Percentiles rank a stretch among this genome's conserved stretches.
Evolutionary conservation across 768 basidiomycete genomes (phyloP).

Genomic region (Lentinula aciculospora): DNA sequence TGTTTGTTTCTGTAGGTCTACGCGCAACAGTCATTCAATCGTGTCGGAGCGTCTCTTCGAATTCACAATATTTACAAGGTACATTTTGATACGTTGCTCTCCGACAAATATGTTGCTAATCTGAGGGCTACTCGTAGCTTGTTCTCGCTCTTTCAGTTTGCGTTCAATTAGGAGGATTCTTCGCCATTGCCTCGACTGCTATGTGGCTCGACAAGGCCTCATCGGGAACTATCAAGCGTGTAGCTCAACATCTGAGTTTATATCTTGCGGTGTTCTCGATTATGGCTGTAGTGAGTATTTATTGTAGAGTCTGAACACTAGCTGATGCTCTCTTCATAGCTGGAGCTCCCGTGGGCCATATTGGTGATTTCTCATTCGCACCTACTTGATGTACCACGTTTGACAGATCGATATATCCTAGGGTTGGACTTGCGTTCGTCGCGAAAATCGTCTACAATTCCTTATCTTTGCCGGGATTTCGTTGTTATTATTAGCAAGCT

Average conservation of each 20-base stretch:
- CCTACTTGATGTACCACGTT: neutral
- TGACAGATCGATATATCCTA: slow-evolving; percentile 14
- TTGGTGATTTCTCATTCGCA: slow-evolving; percentile 24
- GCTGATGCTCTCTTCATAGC: slow-evolving; percentile 17
- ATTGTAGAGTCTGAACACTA: neutral
- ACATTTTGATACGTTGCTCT: neutral
- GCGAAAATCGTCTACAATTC: slow-evolving; percentile 35
- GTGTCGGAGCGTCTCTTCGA: slow-evolving; percentile 39
- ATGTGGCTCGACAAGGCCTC: slow-evolving; percentile 48
- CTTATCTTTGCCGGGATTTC: slow-evolving; percentile 33
- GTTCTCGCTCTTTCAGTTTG: slow-evolving; percentile 43
- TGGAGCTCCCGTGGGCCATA: slow-evolving; percentile 40
- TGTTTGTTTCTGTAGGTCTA: slow-evolving; percentile 29
- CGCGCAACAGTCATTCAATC: slow-evolving; percentile 37
- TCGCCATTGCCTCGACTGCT: slow-evolving; percentile 36
- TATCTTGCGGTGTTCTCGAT: slow-evolving; percentile 38
- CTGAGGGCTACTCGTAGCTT: no score
- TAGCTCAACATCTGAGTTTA: slow-evolving; percentile 27
- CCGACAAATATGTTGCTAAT: neutral
- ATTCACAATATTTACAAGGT: slow-evolving; percentile 47
- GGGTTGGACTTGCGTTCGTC: slow-evolving; percentile 46
- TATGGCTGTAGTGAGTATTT: slow-evolving; percentile 30
- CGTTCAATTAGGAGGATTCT: slow-evolving; percentile 45
- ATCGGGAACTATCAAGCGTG: slow-evolving; percentile 24
- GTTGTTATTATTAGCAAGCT: slow-evolving; percentile 29